Base-by-base conservation (phyloP, 2,329 filamentous ascomycete genomes). In the Cladosporium sp. region DNA sequence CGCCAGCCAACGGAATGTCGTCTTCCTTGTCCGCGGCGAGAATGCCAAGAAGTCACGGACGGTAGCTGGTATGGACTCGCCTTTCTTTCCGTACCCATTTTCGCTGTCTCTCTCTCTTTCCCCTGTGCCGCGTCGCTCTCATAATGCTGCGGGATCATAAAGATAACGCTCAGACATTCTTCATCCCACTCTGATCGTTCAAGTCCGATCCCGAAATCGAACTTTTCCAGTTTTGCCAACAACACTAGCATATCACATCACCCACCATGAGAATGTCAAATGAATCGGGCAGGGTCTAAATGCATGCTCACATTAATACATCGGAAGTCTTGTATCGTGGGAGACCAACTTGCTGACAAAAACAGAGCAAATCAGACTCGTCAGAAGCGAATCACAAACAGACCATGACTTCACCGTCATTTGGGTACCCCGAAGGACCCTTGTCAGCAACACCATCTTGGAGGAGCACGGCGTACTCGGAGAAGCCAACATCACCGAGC, bases 391-490 rank as follows among this genome's bases (percentile, higher is more conserved):
- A 73, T 92, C 89, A 70, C 88, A 91, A 68, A 90, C 87, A 47
- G 90, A 91, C 64, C 94, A 99, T 82, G 93, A 99, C 67, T 96
- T 97, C 71, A 93, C 92, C 62, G 88, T 99, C 66, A 93, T 97
- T 71, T 97, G 94, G 90, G 89, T 96, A 40, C 93, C 95, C 5
- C 86, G 94, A 58, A 88, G 94, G 61, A 97, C 94, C 3, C 79
- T 96, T 56, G 88, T 97, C 56, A 94, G 91, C 65, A 91, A 97
- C 71, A 87, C 91, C 70, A 83, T 97, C 49, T 80, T 99, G 37
- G 94, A 99, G 74, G 91, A 96, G 70, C 88, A 90, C 37, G 94
- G 93, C 24, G 90, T 99, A 13, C 81, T 97, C 49, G 95, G 94
- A 58, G 94, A 99, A 71, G 88, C 92, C 61, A 97, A 85, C 68